Evolutionary conservation across 495 filamentous ascomycete genomes (phyloP), one percentile per base, ranked within the genome.

Genomic region (Terfezia boudieri): DNA sequence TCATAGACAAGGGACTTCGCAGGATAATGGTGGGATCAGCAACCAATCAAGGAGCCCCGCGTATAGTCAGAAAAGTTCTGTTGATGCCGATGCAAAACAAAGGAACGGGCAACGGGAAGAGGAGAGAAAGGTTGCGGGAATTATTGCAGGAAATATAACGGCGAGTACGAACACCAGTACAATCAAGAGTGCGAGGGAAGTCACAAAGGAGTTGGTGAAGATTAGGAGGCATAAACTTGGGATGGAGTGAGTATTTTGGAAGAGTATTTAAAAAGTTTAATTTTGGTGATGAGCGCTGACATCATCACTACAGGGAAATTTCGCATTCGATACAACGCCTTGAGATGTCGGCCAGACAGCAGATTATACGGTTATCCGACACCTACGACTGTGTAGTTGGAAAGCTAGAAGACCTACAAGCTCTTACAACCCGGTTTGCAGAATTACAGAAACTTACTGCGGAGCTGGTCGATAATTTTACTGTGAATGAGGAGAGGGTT

Each of bases 351-450:
- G 12, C 41, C 14, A 8, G 17, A 9, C 17, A 14, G 14, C 41
- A 75, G 76, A 57, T 76, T 76, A 49, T 49, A 10, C 53, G 48
- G 10, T 74, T 95, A n/a, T 85, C 93, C 62, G 81, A 83, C 59
- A 86, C 82, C 0, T 93, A 93, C 69, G 87, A 88, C 61, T 79
- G 81, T 4, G 72, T 95, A 6, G 71, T 90, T 14, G 82, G 89
- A 62, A 89, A 83, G 56, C 71, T 89, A 36, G 73, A 76, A 48
- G 67, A 76, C 0, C 70, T 95, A 36, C 78, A 81, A 52, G 70
- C 73, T 52, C 85, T 80, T 2, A 76, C 93, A 22, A 57, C 69
- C 1, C 76, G 73, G 4, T 74, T 95, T 17, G 78, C 83, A 57
- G 76, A 83, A 51, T 74, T 95, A 4, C 77, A 80, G 0, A 70